Evolutionary conservation across 1,139 yeast species (phyloP).

Genomic region (Pichia sp.): DNA sequence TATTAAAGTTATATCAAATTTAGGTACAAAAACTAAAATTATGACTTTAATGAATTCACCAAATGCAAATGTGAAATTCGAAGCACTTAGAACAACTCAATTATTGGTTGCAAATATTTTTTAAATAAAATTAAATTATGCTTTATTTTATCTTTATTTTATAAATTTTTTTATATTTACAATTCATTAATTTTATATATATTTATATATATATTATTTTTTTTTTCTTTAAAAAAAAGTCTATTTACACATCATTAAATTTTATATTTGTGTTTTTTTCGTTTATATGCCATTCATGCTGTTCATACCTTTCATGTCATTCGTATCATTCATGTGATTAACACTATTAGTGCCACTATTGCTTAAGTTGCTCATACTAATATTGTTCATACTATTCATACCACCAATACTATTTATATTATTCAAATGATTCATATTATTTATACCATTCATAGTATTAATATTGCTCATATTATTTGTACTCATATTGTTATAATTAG

Average conservation of each 20-base stretch:
- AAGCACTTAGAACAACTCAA: constrained; percentile 92
- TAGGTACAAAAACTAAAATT: constrained; percentile 63
- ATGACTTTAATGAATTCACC: constrained; percentile 81
- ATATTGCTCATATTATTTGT: neutral
- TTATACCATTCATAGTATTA: neutral
- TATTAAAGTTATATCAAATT: constrained; percentile 41
- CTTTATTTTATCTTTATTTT: neutral
- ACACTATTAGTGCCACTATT: neutral
- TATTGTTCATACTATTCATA: constrained; percentile 3
- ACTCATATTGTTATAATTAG: constrained; percentile 3
- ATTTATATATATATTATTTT: no score
- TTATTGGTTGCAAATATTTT: constrained; percentile 75
- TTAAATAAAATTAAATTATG: constrained; percentile 1
- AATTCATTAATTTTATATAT: neutral
- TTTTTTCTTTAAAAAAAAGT: no score
- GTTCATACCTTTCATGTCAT: neutral
- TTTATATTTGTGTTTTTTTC: neutral
- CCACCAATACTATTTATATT: neutral
- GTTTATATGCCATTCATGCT: neutral
- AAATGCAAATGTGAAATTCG: constrained; percentile 85
- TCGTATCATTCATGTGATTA: neutral
- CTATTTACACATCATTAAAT: constrained; percentile 1
- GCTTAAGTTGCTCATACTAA: neutral
- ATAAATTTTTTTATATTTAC: neutral
- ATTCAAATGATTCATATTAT: constrained; percentile 2